Base-by-base conservation (phyloP, 495 filamentous ascomycete genomes). In the Penicillium pancosmium region DNA sequence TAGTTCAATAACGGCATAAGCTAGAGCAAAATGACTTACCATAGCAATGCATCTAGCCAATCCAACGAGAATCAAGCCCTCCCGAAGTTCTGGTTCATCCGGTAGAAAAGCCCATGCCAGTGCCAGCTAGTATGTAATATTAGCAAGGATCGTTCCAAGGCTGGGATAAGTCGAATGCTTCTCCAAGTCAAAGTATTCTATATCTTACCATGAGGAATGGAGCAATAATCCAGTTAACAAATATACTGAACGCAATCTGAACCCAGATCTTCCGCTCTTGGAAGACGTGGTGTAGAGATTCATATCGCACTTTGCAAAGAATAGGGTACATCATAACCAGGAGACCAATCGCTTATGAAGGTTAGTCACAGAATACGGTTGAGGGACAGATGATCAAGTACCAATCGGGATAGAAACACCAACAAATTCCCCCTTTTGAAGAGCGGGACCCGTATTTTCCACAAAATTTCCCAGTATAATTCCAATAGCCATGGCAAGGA, bases 281-380 rank as follows among this genome's bases (percentile, higher is more conserved):
- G 59, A 96, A 85, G 18, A 91, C 70, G 7, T 82, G 79, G 70
- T 93, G 91, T 41, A 98, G 73, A 0, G 80, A 82, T 71, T 96
- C 93, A 71, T 84, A 95, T 35, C 85, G 84, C 16, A 97, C 88
- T 72, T 96, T 97, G 83, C 92, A 94, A 19, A 96, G 78, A 60
- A 95, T 95, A 0, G 92, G 92, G 65, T 95, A 96, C 92, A 96
- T 96, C 91, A 96, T 96, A 31, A 94, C 84, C 8, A 96, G 81
- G 18, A 96, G 78, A 12, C 92, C 92, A 59, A 93, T 73, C 0
- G 91, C 91, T 91, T 56, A 19, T 16, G 15, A 47, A 11, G n/a
- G 1, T 5, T 16, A 19, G 21, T 2, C 8, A 47, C 1, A 25
- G 5, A 47, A 25, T 35, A 1, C 2, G 21, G 11, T 23, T 23